Base-by-base conservation (phyloP, 371 early-diverging fungal species). In the Saksenaea oblongispora region DNA sequence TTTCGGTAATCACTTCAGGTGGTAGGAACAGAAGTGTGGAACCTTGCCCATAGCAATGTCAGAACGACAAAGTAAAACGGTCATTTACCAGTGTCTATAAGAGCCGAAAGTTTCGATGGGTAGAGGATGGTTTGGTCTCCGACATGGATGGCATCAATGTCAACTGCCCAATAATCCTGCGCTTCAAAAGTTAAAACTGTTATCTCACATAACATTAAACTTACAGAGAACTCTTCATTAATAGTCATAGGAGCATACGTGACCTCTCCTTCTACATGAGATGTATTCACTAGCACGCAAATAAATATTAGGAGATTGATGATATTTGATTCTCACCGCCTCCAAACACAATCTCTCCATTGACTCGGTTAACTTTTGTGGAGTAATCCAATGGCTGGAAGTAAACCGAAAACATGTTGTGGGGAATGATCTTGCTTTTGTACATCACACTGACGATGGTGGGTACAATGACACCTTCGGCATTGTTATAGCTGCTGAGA, bases 141-240 rank as follows among this genome's bases (percentile, higher is more conserved):
- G 39, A 75, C 61, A 14, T 58, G 17, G 5, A 80, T 68, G 0
- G 35, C 31, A 28, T 75, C 67, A 17, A 80, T 58, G 54, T 80
- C 73, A 9, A 69, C 70, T 14, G 81, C 78, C 81, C 81, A 80
- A 57, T 78, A 80, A 37, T 78, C 74, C 81, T 78, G 56, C 15
- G 11, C 51, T 5, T 42, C 31, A 15, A 22, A 27, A 14, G 28
- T 37, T 15, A 44, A 28, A 22, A n/a, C 27, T 44, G 28, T 13
- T n/a, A 58, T 9, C 35, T 55, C 13, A 15, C 22, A 0, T 4
- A 41, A 24, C 22, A 39, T 44, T 34, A 22, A 35, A 3, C 51
- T 28, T 36, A 26, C 58, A 54, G 39, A 76, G 41, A 66, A 80
- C 13, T 70, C 61, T 7, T 0, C 10, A n/a, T 67, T 41, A 10